A percentile compares a stretch with the other conserved stretches of the same genome.
These are phyloP conservation scores for Dryas alaskensis DNA, from an alignment of 306 rosid genomes.

Conservation along the genomic window DNA sequence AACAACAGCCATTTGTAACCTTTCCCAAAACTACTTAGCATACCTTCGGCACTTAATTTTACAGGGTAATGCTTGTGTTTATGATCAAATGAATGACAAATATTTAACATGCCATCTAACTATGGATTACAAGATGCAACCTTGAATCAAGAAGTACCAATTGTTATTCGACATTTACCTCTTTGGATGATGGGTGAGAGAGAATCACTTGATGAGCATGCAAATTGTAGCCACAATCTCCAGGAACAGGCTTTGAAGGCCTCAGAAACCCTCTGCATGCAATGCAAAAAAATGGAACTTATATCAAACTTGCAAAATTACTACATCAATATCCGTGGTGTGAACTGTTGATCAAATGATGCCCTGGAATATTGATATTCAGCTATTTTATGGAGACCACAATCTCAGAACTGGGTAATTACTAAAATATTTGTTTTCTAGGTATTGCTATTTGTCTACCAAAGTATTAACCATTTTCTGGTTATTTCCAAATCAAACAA, in stretches of 20 bases:
- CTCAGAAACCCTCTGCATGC: conserved; percentile 66
- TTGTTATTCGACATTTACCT: conserved; percentile 41
- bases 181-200: conserved; percentile 63
- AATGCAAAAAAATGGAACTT: neutral
- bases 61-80: no score
- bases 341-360: no score
- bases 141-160: neutral
- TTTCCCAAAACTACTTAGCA: neutral
- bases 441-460: neutral
- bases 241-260: conserved; percentile 82
- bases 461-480: neutral
- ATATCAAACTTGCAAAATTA: neutral
- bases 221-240: conserved; percentile 83
- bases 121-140: neutral
- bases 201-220: conserved; percentile 73
- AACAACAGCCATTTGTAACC: neutral
- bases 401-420: neutral
- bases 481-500: neutral
- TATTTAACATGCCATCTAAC: no score
- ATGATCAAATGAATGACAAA: no score
- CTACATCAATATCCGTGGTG: neutral
- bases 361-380: neutral
- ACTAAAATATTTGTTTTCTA: neutral
- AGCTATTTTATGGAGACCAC: neutral
- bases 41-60: no score